Evolutionary conservation across 78 protist species (phyloP).

Genomic region (Speleostelium caveatum): DNA sequence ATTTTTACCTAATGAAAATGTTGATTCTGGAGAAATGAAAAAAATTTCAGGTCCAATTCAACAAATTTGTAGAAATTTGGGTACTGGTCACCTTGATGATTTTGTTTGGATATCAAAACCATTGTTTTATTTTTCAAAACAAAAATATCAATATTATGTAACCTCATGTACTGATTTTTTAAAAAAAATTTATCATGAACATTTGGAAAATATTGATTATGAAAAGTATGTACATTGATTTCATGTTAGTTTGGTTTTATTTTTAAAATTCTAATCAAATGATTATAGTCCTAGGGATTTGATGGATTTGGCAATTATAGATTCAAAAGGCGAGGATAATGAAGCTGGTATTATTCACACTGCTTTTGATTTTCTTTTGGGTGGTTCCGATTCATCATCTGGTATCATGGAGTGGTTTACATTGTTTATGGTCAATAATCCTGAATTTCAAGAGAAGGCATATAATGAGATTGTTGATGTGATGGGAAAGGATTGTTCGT

Average conservation of each 20-base stretch:
- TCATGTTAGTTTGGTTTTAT: no score
- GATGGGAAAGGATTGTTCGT: conserved; percentile 6
- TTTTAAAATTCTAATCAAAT: no score
- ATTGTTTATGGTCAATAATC: conserved; percentile 16
- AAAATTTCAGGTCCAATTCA: conserved; percentile 7
- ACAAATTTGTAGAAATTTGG: not conserved
- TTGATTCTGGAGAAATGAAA: conserved; percentile 6
- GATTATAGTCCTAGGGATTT: not conserved
- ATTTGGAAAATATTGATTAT: conserved; percentile 2
- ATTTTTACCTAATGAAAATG: not conserved
- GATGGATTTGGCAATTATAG: no score
- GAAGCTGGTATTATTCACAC: not conserved
- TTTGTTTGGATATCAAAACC: conserved; percentile 13
- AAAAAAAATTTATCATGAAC: conserved; percentile 16
- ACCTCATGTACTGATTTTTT: not conserved
- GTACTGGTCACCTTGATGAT: conserved; percentile 28
- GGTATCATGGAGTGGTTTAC: conserved; percentile 34
- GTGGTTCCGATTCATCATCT: conserved; percentile 17
- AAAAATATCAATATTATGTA: not conserved
- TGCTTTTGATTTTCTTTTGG: conserved; percentile 12
- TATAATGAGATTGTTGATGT: conserved; percentile 1
- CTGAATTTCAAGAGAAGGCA: conserved; percentile 35
- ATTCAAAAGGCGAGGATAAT: not conserved
- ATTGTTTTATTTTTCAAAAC: not conserved
- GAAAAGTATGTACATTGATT: not conserved